Evolutionary conservation across 345 rosid genomes (phyloP).

Genomic region (Salix brachista): DNA sequence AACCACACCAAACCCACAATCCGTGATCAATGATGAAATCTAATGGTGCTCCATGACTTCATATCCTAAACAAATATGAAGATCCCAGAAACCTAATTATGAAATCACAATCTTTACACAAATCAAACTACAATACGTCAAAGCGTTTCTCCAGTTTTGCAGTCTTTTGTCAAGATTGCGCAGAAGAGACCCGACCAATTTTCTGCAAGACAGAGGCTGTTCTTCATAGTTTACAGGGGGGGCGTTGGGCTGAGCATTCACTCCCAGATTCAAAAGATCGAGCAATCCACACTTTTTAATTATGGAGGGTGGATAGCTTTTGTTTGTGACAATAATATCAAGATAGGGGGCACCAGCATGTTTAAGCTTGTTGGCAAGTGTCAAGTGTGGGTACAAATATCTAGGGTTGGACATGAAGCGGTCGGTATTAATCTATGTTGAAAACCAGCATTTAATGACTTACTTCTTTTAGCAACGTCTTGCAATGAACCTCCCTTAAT

Average conservation of each 20-base stretch:
- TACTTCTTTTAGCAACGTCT: neutral
- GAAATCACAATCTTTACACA: neutral
- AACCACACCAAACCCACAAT: too few species aligned
- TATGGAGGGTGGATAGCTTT: constrained; percentile 73
- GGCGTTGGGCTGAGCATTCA: constrained; percentile 54
- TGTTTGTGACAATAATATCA: constrained; percentile 47
- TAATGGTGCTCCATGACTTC: neutral
- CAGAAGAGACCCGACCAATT: constrained; percentile 62
- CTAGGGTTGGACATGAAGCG: too few species aligned
- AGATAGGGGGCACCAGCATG: constrained; percentile 34
- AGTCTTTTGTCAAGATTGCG: neutral
- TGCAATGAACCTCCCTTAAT: neutral
- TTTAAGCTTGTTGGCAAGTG: constrained; percentile 14
- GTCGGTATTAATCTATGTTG: too few species aligned
- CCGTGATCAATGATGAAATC: neutral
- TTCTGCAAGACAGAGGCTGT: constrained; percentile 48
- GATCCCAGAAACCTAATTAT: neutral
- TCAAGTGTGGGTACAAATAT: neutral
- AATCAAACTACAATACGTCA: too few species aligned
- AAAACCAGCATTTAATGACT: too few species aligned
- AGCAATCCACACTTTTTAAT: constrained; percentile 33
- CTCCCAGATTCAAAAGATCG: constrained; percentile 58
- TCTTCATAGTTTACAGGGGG: constrained; percentile 43
- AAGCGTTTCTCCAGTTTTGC: neutral
- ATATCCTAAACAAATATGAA: neutral